These are phyloP conservation scores for Cucurbita ficifolia DNA, from an alignment of 306 rosid species.

Conservation along the genomic window DNA sequence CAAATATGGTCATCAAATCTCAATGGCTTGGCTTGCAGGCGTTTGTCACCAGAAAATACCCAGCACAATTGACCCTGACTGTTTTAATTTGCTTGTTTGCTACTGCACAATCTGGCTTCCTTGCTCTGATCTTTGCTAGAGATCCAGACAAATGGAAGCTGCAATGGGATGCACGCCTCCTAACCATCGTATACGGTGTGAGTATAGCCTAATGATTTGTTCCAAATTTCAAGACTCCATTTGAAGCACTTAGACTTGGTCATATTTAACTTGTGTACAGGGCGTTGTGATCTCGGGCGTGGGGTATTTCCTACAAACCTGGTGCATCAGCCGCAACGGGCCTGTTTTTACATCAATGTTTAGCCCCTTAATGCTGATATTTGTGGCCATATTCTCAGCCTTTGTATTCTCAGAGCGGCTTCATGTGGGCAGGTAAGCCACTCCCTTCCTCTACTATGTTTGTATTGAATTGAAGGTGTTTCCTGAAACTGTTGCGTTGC, in stretches of 20 bases:
- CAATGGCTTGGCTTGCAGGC: slow-evolving; percentile 13
- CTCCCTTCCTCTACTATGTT: not conserved
- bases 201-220: not conserved
- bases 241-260: too few species aligned
- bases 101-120: slow-evolving; percentile 17
- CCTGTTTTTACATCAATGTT: slow-evolving; percentile 30
- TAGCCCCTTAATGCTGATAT: slow-evolving; percentile 13
- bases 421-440: slow-evolving; percentile 15
- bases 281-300: slow-evolving; percentile 19
- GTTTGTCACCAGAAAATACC: slow-evolving; percentile 15
- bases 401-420: slow-evolving; percentile 20
- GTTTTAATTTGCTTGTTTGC: slow-evolving; percentile 23
- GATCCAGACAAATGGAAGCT: slow-evolving; percentile 17
- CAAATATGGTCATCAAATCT: too few species aligned
- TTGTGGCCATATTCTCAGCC: slow-evolving; percentile 14
- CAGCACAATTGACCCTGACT: slow-evolving; percentile 13
- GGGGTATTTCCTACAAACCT: slow-evolving; percentile 17
- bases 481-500: not conserved
- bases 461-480: not conserved
- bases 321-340: slow-evolving; percentile 25
- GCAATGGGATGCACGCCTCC: slow-evolving; percentile 19
- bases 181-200: slow-evolving; percentile 21
- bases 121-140: slow-evolving; percentile 16
- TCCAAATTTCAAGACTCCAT: too few species aligned
- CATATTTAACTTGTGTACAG: too few species aligned